Conservation (phyloP, 192 early-diverging fungal genomes). For the Hyaloraphidium curvatum region DNA sequence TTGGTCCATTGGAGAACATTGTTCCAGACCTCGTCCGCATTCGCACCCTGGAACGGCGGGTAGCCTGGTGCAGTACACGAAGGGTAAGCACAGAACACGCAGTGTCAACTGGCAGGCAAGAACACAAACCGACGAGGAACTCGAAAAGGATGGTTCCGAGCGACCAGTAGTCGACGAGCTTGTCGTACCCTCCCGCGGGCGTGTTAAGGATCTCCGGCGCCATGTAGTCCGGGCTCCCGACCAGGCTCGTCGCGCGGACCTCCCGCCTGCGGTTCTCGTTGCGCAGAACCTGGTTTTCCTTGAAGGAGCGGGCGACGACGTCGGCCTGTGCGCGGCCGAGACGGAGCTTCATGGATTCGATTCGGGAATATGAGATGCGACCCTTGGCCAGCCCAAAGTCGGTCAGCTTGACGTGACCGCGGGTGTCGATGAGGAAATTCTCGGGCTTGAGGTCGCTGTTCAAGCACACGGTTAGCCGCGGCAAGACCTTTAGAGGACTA, state of each 20-base stretch:
- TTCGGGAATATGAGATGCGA: background rate
- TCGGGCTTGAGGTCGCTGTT: slow-evolving; percentile 29
- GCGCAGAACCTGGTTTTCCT: background rate
- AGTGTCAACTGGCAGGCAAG: background rate
- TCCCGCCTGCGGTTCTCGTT: too few species aligned
- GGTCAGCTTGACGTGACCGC: slow-evolving; percentile 31
- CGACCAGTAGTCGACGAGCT: slow-evolving; percentile 54
- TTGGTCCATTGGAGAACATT: slow-evolving; percentile 68
- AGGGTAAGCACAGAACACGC: too few species aligned
- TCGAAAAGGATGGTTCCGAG: slow-evolving; percentile 64
- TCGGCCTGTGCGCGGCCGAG: background rate
- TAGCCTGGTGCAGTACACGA: too few species aligned
- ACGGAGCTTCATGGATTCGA: slow-evolving; percentile 1
- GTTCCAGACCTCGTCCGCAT: slow-evolving; percentile 56
- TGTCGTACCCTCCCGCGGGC: slow-evolving; percentile 32
- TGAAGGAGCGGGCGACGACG: background rate
- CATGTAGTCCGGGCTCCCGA: slow-evolving; percentile 88
- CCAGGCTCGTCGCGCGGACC: slow-evolving; percentile 21
- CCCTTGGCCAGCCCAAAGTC: background rate
- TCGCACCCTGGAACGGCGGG: slow-evolving; percentile 49
- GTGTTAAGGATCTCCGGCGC: slow-evolving; percentile 64
- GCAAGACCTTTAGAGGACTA: background rate
- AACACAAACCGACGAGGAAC: slow-evolving; percentile 28
- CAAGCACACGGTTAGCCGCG: background rate
- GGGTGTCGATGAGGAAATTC: slow-evolving; percentile 30